Base-by-base conservation (phyloP, 2,329 filamentous ascomycete species). In the Phoma herbarum region DNA sequence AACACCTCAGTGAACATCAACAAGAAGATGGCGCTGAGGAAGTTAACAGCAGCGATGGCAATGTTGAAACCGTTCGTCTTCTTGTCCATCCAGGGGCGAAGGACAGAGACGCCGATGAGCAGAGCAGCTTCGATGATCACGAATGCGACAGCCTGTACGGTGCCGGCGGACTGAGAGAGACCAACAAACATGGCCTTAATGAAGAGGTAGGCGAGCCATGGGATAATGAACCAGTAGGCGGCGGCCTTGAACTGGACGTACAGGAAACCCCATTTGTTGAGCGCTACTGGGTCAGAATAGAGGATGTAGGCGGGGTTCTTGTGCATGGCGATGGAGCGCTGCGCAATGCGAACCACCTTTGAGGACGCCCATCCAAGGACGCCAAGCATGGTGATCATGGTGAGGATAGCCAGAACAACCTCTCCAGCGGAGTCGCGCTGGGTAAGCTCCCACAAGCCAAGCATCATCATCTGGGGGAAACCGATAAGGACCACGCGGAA, bases 1-100 rank as follows among this genome's bases (percentile, higher is more conserved):
- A 97, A 97, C 46, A 97, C 86, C 61, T 90, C 85, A 23, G 92
- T 92, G 81, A 97, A 97, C 69, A 97, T 86, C 55, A 98, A 83
- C 31, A 97, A 82, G 82, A 96, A 96, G 76, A 97, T 88, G 55
- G 90, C 86, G 79, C 95, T 96, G 71, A 97, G 77, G 77, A 97
- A 96, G 83, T 97, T 97, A 78, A 97, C 84, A 44, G 87, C 90
- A 62, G 88, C 90, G 70, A 97, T 97, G 60, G 92, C 86, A 72
- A 98, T 97, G 81, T 97, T 97, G 85, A 97, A 96, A 46, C 89
- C 89, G 78, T 97, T 98, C 61, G 92, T 97, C 81, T 93, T 94
- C 87, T 97, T 97, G 84, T 97, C 94, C 94, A 98, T 98, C 90
- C 92, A 98, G 18, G 94, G 94, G 60, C 92, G 89, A 66, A 97